A percentile compares a stretch with the other conserved stretches of the same genome.
These are phyloP conservation scores for Russula sp. DNA, from an alignment of 768 basidiomycete species.

Conservation along the genomic window DNA sequence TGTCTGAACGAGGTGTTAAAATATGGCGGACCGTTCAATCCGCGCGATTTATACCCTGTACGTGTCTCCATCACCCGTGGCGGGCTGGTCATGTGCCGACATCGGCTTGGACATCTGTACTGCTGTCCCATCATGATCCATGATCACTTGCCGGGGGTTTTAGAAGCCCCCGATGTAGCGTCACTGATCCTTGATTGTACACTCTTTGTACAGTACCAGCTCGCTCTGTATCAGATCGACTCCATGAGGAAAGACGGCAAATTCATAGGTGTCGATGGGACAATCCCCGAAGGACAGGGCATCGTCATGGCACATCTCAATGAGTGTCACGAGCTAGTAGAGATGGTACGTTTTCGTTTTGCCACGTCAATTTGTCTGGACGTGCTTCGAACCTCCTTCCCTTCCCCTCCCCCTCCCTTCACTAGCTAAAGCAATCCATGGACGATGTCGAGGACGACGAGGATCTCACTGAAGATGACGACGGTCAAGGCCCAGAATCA, in stretches of 20 bases:
- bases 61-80: slow-evolving; percentile 35
- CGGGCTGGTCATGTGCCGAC: slow-evolving; percentile 3
- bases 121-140: slow-evolving; percentile 6
- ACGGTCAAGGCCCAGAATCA: slow-evolving; percentile 26
- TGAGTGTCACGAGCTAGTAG: slow-evolving; percentile 93
- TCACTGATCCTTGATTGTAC: slow-evolving; percentile 11
- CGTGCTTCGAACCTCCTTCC: slow-evolving; percentile 3
- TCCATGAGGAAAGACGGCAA: slow-evolving; percentile 90
- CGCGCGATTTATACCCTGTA: slow-evolving; percentile 92
- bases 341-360: slow-evolving; percentile 64
- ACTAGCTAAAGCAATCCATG: slow-evolving; percentile 79
- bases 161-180: neutral
- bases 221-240: slow-evolving; percentile 94
- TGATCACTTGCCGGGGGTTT: neutral
- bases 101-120: slow-evolving; percentile 6
- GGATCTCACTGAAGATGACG: slow-evolving; percentile 32
- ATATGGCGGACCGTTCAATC: slow-evolving; percentile 89
- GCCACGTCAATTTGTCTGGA: neutral
- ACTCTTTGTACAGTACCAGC: slow-evolving; percentile 64
- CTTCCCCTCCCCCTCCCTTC: neutral
- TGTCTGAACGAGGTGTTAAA: slow-evolving; percentile 95
- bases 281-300: slow-evolving; percentile 93
- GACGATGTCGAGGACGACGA: slow-evolving; percentile 43
- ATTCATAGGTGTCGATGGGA: slow-evolving; percentile 84
- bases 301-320: slow-evolving; percentile 94